These are phyloP conservation scores for Emericellopsis terricola DNA, from an alignment of 495 filamentous ascomycete genomes.

Conservation along the genomic window DNA sequence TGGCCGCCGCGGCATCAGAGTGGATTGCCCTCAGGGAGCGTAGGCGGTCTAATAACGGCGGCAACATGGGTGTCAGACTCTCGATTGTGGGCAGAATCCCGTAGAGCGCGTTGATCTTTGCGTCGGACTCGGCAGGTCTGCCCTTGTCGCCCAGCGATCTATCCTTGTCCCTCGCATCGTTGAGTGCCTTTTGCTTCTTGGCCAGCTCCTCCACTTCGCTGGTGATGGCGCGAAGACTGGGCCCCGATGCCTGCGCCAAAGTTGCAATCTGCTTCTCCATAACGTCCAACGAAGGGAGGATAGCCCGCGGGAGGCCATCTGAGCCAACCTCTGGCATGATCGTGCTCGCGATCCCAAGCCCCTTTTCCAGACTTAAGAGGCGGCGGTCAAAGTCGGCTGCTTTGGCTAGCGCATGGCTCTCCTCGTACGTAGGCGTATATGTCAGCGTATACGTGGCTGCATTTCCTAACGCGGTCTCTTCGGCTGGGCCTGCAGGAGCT, in stretches of 20 bases:
- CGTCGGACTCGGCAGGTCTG: conserved; percentile 45
- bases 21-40: conserved; percentile 72
- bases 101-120: conserved; percentile 88
- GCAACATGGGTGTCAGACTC: conserved; percentile 65
- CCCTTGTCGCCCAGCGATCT: conserved; percentile 42
- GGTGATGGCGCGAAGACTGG: conserved; percentile 57
- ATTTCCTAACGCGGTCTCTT: conserved; percentile 7
- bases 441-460: conserved; percentile 35
- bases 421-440: conserved; percentile 36
- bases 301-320: conserved; percentile 36
- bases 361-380: conserved; percentile 58
- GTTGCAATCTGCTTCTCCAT: conserved; percentile 57
- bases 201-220: conserved; percentile 55
- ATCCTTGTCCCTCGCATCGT: conserved; percentile 53
- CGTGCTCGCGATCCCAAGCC: conserved; percentile 57
- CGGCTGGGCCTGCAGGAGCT: conserved; percentile 4
- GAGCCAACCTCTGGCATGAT: conserved; percentile 45
- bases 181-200: conserved; percentile 62
- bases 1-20: conserved; percentile 69
- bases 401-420: conserved; percentile 51
- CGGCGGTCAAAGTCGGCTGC: conserved; percentile 79
- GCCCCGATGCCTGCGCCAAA: conserved; percentile 41
- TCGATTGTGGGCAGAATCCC: conserved; percentile 80
- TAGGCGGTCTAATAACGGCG: conserved; percentile 69
- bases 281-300: conserved; percentile 63